Conservation (phyloP, 2,329 filamentous ascomycete genomes). For the Neonectria coccinea region DNA sequence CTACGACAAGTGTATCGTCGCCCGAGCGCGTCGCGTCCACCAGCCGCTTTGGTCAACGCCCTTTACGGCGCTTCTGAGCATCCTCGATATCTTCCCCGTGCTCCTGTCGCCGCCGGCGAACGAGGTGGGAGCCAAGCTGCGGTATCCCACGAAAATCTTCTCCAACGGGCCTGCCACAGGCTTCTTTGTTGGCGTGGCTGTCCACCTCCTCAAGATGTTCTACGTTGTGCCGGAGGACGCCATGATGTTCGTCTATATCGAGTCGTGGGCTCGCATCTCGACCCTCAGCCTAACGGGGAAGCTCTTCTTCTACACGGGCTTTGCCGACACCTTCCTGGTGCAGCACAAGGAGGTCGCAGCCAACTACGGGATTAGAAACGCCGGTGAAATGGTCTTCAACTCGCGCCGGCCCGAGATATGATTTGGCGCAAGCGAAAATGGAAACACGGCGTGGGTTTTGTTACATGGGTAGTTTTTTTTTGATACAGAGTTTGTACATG, state of each 20-base stretch:
- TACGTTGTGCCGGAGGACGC: slow-evolving; percentile 60
- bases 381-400: slow-evolving; percentile 56
- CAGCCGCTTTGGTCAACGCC: slow-evolving; percentile 82
- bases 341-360: slow-evolving; percentile 78
- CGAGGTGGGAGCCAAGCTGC: slow-evolving; percentile 39
- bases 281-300: slow-evolving; percentile 87
- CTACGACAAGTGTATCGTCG: slow-evolving; percentile 75
- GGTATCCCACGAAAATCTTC: slow-evolving; percentile 79
- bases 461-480: slow-evolving; percentile 32
- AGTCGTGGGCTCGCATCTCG: slow-evolving; percentile 90
- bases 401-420: slow-evolving; percentile 43
- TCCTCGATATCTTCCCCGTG: slow-evolving; percentile 71
- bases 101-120: slow-evolving; percentile 56
- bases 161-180: slow-evolving; percentile 92
- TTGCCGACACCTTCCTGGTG: slow-evolving; percentile 84
- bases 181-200: slow-evolving; percentile 74
- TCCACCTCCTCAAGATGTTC: slow-evolving; percentile 61
- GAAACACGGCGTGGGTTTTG: slow-evolving; percentile 21
- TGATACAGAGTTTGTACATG: slow-evolving; percentile 39
- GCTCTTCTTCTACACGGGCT: slow-evolving; percentile 70
- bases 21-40: slow-evolving; percentile 83
- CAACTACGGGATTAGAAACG: slow-evolving; percentile 54
- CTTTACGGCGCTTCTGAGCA: slow-evolving; percentile 72
- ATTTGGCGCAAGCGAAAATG: neutral
- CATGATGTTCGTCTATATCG: slow-evolving; percentile 85